phyloP scores from a whole-genome alignment of 345 rosid genomes.

The Isatis tinctoria region DNA sequence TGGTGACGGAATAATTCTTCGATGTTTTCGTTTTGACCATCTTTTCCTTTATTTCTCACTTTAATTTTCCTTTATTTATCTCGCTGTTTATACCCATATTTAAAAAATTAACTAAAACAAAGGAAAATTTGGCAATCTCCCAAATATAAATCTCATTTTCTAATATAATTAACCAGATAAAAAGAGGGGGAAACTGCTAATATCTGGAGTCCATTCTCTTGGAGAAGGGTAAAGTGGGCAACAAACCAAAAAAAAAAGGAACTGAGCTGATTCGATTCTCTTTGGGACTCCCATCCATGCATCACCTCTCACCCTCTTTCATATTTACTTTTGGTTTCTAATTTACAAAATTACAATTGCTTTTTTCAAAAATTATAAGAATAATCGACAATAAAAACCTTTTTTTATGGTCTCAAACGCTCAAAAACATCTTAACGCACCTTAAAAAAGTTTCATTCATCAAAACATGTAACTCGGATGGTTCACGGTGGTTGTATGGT shows the following conservation, averaged over 20 bases:
- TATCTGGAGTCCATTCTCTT: conserved; percentile 43
- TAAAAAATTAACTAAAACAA: background rate
- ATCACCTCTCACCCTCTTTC: conserved; percentile 27
- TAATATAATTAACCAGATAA: background rate
- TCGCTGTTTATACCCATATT: conserved; percentile 11
- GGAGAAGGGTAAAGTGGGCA: conserved; percentile 38
- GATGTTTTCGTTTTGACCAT: conserved; percentile 44
- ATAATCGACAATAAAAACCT: background rate
- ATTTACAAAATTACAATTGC: background rate
- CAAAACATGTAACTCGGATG: background rate
- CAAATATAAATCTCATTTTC: background rate
- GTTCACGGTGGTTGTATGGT: conserved; percentile 1
- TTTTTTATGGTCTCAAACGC: background rate
- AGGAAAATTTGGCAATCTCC: background rate
- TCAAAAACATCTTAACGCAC: background rate
- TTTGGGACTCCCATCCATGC: conserved; percentile 43
- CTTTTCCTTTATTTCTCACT: conserved; percentile 37
- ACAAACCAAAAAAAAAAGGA: conserved; percentile 15
- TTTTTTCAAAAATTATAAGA: background rate
- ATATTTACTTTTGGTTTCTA: background rate
- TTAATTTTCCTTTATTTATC: conserved; percentile 29
- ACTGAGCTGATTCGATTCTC: conserved; percentile 38
- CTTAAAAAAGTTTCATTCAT: background rate
- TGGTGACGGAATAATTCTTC: conserved; percentile 39
- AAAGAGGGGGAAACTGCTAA: conserved; percentile 4